These are phyloP conservation scores for Suhomyces sp. DNA, from an alignment of 805 yeast species.

Conservation along the genomic window DNA sequence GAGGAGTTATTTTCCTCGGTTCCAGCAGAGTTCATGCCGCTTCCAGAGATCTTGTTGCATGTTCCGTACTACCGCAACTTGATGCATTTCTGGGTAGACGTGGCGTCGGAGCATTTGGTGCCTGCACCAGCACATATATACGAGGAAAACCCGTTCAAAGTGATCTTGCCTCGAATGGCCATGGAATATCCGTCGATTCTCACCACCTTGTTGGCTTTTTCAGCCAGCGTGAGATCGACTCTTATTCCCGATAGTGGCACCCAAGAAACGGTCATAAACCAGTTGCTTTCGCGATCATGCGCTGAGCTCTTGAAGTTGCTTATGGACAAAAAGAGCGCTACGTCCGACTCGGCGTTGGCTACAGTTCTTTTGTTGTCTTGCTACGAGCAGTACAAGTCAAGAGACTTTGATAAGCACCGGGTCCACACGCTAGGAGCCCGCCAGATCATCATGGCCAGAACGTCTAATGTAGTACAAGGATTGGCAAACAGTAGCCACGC, in stretches of 20 bases:
- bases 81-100: constrained; percentile 60
- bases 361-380: constrained; percentile 57
- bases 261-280: constrained; percentile 46
- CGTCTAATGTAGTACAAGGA: constrained; percentile 5
- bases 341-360: constrained; percentile 66
- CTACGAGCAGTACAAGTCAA: constrained; percentile 48
- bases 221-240: constrained; percentile 31
- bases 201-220: constrained; percentile 50
- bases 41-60: constrained; percentile 58
- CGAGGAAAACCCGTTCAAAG: constrained; percentile 62
- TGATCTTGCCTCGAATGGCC: constrained; percentile 66
- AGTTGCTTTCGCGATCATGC: constrained; percentile 54
- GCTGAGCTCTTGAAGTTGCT: constrained; percentile 52
- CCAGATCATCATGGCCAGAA: constrained; percentile 56
- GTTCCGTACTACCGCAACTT: constrained; percentile 60
- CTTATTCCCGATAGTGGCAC: constrained; percentile 20
- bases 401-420: constrained; percentile 52
- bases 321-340: constrained; percentile 49
- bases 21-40: constrained; percentile 32
- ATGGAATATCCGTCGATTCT: constrained; percentile 54
- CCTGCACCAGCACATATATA: constrained; percentile 61
- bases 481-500: background rate
- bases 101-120: constrained; percentile 58
- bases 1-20: constrained; percentile 16
- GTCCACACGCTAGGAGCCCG: constrained; percentile 67